phyloP scores from a whole-genome alignment of 495 filamentous ascomycete genomes.

The Aspergillus asperescens region DNA sequence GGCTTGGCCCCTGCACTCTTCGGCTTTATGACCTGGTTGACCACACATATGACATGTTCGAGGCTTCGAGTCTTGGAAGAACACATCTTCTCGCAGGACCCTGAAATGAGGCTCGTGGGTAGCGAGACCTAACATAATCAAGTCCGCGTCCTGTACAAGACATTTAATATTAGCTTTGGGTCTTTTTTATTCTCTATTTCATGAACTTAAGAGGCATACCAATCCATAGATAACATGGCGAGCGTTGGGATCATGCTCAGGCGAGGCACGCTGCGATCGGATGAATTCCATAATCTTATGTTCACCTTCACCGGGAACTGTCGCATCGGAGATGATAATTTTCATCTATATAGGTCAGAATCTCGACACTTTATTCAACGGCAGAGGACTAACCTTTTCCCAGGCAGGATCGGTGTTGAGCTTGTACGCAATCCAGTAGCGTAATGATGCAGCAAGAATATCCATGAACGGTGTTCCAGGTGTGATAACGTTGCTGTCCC shows the following conservation, averaged over 20 bases:
- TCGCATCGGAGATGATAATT: constrained; percentile 96
- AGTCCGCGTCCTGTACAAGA: constrained; percentile 68
- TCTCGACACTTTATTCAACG: neutral
- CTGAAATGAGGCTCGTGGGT: constrained; percentile 98
- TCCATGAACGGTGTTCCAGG: constrained; percentile 99
- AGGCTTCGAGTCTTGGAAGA: constrained; percentile 77
- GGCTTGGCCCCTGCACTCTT: constrained; percentile 73
- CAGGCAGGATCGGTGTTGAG: constrained; percentile 95
- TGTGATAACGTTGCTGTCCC: constrained; percentile 96
- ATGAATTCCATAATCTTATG: constrained; percentile 99
- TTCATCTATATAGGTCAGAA: constrained; percentile 56
- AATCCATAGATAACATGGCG: constrained; percentile 92
- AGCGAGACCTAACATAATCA: constrained; percentile 97
- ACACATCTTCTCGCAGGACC: constrained; percentile 95
- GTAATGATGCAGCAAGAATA: constrained; percentile 80
- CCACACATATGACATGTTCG: constrained; percentile 81
- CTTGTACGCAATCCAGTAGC: constrained; percentile 96
- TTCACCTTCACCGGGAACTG: constrained; percentile 95
- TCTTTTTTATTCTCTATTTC: neutral
- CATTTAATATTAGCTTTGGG: constrained; percentile 21
- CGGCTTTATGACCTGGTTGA: constrained; percentile 80
- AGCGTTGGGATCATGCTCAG: constrained; percentile 93
- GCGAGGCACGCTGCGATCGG: constrained; percentile 82
- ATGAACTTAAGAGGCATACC: constrained; percentile 24
- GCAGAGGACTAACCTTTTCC: constrained; percentile 56